Evolutionary conservation across 768 basidiomycete species (phyloP), one percentile per base, ranked within the genome.

Genomic region (Tulasnella calospora): DNA sequence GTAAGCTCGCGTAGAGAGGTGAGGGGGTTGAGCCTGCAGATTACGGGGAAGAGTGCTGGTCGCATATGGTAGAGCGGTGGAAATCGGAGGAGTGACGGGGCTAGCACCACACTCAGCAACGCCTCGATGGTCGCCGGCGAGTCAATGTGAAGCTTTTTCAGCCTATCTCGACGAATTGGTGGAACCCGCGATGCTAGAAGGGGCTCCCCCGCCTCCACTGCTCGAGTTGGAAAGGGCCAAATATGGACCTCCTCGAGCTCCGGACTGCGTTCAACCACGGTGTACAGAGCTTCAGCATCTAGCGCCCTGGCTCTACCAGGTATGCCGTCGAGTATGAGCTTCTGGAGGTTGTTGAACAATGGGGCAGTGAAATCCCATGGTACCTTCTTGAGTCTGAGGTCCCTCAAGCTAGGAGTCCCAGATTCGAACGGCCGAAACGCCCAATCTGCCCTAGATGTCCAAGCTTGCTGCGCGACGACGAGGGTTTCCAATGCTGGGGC

Each of bases 331-430:
- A 71, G 71, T 23, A 38, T 71, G 33, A 71, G 71, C 71, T 71
- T 71, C 35, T 44, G 71, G 7, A 71, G 71, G 35, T 36, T 17
- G 36, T 17, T 44, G 71, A 71, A 71, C 17, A 71, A 17, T 4
- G 71, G 71, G 23, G 71, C 23, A n/a, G 30, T 44, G 71, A 71
- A 38, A 35, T 38, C 71, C 71, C 71, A 71, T n/a, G 71, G 71
- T 8, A 71, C 71, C 71, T 71, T 71, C 36, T 71, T 71, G 71
- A 71, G 71, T n/a, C 36, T 71, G 19, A 71, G 41, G 35, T 71
- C 71, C 6, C 19, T 44, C 71, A 71, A 40, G 36, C 41, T 71
- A 23, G 71, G 71, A 30, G 71, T 44, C 9, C 71, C 71, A n/a
- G n/a, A n/a, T n/a, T 71, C 71, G n/a, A 71, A 71, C 35, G 71